These are phyloP conservation scores for Calendula officinalis DNA, from an alignment of 129 eudicot species.

Conservation along the genomic window DNA sequence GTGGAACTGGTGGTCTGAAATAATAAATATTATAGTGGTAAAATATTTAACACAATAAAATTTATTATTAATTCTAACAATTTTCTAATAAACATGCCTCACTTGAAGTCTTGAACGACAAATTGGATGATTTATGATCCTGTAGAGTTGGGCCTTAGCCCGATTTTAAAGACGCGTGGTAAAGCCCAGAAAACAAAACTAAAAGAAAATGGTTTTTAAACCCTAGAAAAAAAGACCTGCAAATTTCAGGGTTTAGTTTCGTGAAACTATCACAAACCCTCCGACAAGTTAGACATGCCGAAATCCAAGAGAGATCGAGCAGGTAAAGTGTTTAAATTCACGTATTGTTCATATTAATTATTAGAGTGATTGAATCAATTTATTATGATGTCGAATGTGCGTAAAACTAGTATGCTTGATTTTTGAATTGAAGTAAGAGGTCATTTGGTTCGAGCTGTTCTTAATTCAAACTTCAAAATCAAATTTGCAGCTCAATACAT, in stretches of 20 bases:
- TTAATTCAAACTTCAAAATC: background rate
- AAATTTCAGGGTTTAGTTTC: conserved; percentile 19
- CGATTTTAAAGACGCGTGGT: background rate
- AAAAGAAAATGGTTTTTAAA: background rate
- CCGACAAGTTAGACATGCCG: conserved; percentile 49
- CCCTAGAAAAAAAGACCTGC: conserved; percentile 10
- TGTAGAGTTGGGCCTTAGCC: conserved; percentile 4
- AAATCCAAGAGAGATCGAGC: conserved; percentile 74
- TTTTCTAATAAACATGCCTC: too few species aligned
- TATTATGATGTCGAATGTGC: background rate
- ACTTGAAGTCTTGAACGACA: too few species aligned
- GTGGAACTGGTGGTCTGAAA: too few species aligned
- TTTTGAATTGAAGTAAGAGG: background rate
- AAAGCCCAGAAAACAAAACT: background rate
- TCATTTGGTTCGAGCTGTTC: background rate
- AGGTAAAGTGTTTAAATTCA: conserved; percentile 31
- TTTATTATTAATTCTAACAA: too few species aligned
- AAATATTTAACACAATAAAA: too few species aligned
- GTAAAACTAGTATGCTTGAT: background rate
- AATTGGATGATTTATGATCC: background rate
- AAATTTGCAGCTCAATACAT: conserved; percentile 7
- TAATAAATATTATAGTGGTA: too few species aligned
- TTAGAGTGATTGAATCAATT: background rate
- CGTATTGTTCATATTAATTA: background rate
- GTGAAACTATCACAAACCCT: background rate